These are phyloP conservation scores for Paraleonurus japonicus DNA, from an alignment of 257 asterid species.

Conservation along the genomic window DNA sequence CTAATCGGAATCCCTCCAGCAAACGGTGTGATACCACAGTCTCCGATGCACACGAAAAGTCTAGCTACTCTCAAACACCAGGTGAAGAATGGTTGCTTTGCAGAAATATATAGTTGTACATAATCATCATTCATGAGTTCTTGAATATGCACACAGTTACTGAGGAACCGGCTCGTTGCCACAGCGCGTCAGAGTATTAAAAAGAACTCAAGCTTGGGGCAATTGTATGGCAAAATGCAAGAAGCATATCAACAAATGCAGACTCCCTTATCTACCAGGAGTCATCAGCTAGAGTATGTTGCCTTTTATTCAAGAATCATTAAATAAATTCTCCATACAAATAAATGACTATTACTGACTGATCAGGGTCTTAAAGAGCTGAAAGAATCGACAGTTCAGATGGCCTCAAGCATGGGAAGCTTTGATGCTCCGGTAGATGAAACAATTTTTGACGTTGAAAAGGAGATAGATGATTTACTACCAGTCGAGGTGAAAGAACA, in stretches of 20 bases:
- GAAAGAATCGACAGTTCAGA: slow-evolving; percentile 69
- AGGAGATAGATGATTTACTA: slow-evolving; percentile 76
- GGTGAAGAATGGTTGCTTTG: slow-evolving; percentile 43
- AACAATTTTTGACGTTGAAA: slow-evolving; percentile 71
- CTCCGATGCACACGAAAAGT: slow-evolving; percentile 92
- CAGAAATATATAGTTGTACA: too few relatives aligned
- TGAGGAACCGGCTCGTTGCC: slow-evolving; percentile 64
- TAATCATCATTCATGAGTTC: not conserved
- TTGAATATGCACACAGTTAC: slow-evolving; percentile 46
- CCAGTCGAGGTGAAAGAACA: slow-evolving; percentile 93
- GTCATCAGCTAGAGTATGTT: slow-evolving; percentile 57
- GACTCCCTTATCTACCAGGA: slow-evolving; percentile 74
- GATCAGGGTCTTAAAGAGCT: slow-evolving; percentile 82
- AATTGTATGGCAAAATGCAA: slow-evolving; percentile 84
- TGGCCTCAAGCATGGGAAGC: slow-evolving; percentile 83
- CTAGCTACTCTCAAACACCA: slow-evolving; percentile 91
- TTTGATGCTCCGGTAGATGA: slow-evolving; percentile 76
- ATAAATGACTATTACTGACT: not conserved
- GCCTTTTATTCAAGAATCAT: not conserved
- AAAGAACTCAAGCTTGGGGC: slow-evolving; percentile 70
- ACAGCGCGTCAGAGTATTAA: slow-evolving; percentile 70
- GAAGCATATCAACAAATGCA: slow-evolving; percentile 87
- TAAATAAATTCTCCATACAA: not conserved
- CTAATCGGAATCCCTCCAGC: slow-evolving; percentile 88
- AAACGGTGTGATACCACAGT: slow-evolving; percentile 89